These are phyloP conservation scores for Aspergillus melleus DNA, from an alignment of 2,329 filamentous ascomycete species.

Conservation along the genomic window DNA sequence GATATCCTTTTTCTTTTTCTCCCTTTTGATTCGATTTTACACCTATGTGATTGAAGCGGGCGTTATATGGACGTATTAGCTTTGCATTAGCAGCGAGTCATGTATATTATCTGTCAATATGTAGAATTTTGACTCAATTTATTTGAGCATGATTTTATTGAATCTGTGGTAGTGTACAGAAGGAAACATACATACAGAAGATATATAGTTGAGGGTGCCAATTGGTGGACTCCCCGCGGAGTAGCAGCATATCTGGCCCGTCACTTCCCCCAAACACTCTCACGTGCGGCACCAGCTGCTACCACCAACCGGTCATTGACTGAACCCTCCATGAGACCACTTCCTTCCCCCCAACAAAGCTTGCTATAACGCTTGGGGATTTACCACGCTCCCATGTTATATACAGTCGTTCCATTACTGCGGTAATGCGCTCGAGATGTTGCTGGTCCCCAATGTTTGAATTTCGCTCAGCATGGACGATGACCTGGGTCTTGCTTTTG, in stretches of 20 bases:
- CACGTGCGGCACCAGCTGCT: conserved; percentile 11
- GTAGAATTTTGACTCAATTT: not conserved
- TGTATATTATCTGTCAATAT: not conserved
- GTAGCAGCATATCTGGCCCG: conserved; percentile 36
- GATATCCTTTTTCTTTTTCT: not conserved
- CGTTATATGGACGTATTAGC: conserved; percentile 5
- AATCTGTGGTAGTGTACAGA: too few species aligned
- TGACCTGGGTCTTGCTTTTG: conserved; percentile 35
- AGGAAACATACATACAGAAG: too few species aligned
- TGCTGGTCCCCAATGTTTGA: conserved; percentile 38
- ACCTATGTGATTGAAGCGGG: conserved; percentile 9
- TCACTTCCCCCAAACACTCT: not conserved
- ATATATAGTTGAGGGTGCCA: not conserved
- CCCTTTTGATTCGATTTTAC: not conserved
- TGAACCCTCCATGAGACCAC: conserved; percentile 8
- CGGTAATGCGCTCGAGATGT: conserved; percentile 45
- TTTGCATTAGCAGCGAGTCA: not conserved
- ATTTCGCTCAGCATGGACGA: conserved; percentile 33
- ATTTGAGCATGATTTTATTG: conserved; percentile 8
- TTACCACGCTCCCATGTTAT: conserved; percentile 25
- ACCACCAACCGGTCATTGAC: conserved; percentile 7
- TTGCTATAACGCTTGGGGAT: conserved; percentile 19
- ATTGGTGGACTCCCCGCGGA: not conserved
- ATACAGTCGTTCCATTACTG: conserved; percentile 23
- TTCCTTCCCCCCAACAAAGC: conserved; percentile 30